Percentiles rank a stretch among this genome's conserved stretches.
These are phyloP conservation scores for Tulasnella sp. DNA, from an alignment of 768 basidiomycete genomes.

Conservation along the genomic window DNA sequence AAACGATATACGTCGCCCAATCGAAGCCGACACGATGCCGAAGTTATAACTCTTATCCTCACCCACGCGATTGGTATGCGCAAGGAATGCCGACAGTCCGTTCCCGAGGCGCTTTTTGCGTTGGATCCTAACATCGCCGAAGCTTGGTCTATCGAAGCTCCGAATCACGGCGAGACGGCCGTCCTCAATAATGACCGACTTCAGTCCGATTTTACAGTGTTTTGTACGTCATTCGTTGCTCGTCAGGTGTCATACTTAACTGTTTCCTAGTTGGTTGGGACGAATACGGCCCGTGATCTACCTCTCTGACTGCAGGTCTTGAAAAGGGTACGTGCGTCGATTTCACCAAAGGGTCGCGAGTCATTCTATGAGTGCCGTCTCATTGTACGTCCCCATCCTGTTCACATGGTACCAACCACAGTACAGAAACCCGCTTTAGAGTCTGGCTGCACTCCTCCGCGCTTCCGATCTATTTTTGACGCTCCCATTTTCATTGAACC, in stretches of 20 bases:
- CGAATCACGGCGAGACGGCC: constrained; percentile 13
- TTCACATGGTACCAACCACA: background rate
- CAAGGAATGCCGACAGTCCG: constrained; percentile 4
- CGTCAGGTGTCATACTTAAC: background rate
- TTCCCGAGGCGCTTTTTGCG: background rate
- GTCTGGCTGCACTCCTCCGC: constrained; percentile 4
- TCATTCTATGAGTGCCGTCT: constrained; percentile 11
- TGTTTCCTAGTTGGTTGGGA: constrained; percentile 8
- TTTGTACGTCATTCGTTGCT: background rate
- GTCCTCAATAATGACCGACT: constrained; percentile 9
- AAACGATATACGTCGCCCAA: constrained; percentile 4
- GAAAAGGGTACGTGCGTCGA: background rate
- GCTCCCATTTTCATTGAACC: constrained; percentile 1
- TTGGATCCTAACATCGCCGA: background rate
- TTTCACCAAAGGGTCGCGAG: constrained; percentile 3
- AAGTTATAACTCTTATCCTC: constrained; percentile 2
- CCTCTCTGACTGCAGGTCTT: background rate
- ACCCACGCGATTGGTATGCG: constrained; percentile 12
- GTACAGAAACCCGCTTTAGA: background rate
- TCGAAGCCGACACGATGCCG: background rate
- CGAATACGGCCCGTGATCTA: constrained; percentile 8
- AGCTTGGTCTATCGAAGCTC: constrained; percentile 10
- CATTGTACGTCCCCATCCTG: background rate
- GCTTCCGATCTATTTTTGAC: background rate
- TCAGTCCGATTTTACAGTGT: background rate